Evolutionary conservation across 805 yeast species (phyloP).

Genomic region (Spathaspora girioi): DNA sequence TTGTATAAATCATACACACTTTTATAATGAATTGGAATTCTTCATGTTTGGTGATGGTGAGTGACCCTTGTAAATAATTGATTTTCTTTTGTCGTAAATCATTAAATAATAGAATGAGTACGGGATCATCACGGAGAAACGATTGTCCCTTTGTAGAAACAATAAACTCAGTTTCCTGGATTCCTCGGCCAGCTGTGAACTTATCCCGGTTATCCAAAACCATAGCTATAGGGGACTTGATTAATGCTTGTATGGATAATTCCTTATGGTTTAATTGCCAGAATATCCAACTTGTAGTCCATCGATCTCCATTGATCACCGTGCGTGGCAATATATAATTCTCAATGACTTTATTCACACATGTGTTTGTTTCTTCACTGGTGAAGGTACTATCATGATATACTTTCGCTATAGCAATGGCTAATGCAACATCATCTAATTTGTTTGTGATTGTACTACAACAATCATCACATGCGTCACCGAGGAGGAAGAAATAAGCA

Average conservation of each 20-base stretch:
- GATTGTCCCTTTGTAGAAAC: constrained; percentile 13
- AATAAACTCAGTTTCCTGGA: constrained; percentile 10
- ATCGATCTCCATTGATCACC: constrained; percentile 61
- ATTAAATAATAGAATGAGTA: constrained; percentile 61
- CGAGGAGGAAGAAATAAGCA: constrained; percentile 82
- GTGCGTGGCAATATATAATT: constrained; percentile 54
- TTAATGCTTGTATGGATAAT: constrained; percentile 58
- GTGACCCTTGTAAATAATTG: constrained; percentile 48
- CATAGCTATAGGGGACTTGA: constrained; percentile 48
- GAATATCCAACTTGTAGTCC: constrained; percentile 79
- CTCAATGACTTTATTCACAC: constrained; percentile 37
- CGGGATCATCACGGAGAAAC: constrained; percentile 77
- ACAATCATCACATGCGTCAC: constrained; percentile 71
- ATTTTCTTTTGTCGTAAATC: constrained; percentile 53
- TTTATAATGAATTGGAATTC: constrained; percentile 65
- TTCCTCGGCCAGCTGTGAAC: constrained; percentile 12
- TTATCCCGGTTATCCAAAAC: constrained; percentile 15
- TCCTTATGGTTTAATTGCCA: constrained; percentile 52
- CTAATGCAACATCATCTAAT: constrained; percentile 65
- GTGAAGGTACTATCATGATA: constrained; percentile 39
- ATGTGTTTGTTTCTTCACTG: not conserved
- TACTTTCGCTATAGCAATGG: constrained; percentile 76
- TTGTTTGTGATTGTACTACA: constrained; percentile 69
- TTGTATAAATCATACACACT: constrained; percentile 62
- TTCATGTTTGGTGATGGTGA: constrained; percentile 34